These are phyloP conservation scores for Eimeria praecox DNA, from an alignment of 169 alveolate genomes.

Conservation along the genomic window DNA sequence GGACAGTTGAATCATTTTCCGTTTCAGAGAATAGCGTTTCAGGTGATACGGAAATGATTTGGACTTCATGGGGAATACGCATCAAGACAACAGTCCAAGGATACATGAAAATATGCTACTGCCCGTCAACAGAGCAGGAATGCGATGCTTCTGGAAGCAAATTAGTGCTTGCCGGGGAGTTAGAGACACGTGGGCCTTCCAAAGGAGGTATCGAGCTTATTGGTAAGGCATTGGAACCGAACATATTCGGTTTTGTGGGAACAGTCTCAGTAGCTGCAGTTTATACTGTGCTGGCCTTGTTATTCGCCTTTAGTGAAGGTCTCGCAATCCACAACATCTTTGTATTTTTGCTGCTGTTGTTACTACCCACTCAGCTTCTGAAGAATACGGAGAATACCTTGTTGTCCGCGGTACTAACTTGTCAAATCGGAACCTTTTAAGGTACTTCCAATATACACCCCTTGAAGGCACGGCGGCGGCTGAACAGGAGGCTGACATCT, in stretches of 20 bases:
- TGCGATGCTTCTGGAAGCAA: constrained; percentile 59
- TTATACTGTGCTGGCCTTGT: neutral
- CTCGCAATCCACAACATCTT: neutral
- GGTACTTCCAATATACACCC: constrained; percentile 50
- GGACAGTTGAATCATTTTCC: constrained; percentile 19
- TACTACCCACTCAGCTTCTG: constrained; percentile 8
- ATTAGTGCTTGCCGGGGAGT: constrained; percentile 51
- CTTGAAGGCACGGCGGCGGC: neutral
- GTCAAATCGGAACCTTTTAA: constrained; percentile 63
- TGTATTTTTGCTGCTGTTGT: neutral
- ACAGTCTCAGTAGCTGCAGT: neutral
- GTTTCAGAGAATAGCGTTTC: neutral
- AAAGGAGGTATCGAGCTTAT: constrained; percentile 51
- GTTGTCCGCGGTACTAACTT: constrained; percentile 67
- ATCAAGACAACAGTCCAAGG: constrained; percentile 33
- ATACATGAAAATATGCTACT: constrained; percentile 71
- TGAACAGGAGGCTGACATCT: constrained; percentile 52
- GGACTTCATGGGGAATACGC: constrained; percentile 78
- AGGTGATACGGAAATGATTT: neutral
- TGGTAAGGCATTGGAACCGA: constrained; percentile 15
- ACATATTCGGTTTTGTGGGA: neutral
- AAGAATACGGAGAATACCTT: constrained; percentile 63
- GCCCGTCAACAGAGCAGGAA: constrained; percentile 45
- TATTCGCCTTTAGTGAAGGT: neutral
- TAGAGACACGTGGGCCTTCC: constrained; percentile 72